Conservation (phyloP, 768 basidiomycete genomes). For the Trametes coccinea region DNA sequence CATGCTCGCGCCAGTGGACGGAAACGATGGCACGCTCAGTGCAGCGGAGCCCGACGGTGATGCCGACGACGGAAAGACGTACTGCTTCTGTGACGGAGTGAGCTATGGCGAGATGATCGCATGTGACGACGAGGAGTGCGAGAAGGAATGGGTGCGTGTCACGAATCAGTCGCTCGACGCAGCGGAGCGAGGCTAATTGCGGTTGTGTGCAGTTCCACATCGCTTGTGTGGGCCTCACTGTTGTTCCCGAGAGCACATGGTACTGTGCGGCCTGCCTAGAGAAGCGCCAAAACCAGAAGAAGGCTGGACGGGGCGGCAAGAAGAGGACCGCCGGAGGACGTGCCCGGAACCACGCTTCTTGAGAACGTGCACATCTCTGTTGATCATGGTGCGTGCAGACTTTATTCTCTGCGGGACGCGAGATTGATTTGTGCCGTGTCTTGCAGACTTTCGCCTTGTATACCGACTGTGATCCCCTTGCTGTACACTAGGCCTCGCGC, state of each 20-base stretch:
- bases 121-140: conserved; percentile 81
- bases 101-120: conserved; percentile 96
- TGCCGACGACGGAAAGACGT: conserved; percentile 59
- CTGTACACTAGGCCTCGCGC: background rate
- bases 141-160: conserved; percentile 84
- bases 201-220: conserved; percentile 67
- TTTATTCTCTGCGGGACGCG: no score
- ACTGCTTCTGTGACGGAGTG: conserved; percentile 83
- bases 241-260: conserved; percentile 72
- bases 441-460: no score
- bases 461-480: no score
- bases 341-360: conserved; percentile 26
- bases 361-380: background rate
- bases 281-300: conserved; percentile 48
- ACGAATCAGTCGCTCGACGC: background rate
- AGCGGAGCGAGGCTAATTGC: conserved; percentile 14
- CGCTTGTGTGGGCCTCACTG: conserved; percentile 65
- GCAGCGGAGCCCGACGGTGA: conserved; percentile 58
- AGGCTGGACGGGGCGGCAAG: conserved; percentile 29
- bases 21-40: conserved; percentile 41
- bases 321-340: conserved; percentile 28
- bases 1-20: conserved; percentile 35
- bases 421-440: no score
- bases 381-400: background rate
- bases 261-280: conserved; percentile 67